These are phyloP conservation scores for Neofusicoccum umdonicola DNA, from an alignment of 2,329 filamentous ascomycete genomes.

Conservation along the genomic window DNA sequence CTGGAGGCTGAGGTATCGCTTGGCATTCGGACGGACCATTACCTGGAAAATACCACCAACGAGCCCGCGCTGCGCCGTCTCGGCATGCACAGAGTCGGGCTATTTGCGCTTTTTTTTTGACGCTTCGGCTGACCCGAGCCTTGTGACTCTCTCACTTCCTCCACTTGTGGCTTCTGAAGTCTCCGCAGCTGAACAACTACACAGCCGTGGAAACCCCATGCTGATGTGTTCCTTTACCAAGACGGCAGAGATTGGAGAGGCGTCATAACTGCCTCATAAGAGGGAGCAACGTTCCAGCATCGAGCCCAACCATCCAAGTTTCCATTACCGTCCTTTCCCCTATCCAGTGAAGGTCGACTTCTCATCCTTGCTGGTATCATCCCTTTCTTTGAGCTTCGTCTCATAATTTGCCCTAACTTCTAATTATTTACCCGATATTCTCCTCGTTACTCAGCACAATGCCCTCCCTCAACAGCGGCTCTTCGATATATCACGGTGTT, in stretches of 20 bases:
- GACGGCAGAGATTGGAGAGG: neutral
- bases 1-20: neutral
- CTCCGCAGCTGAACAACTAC: neutral
- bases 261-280: neutral
- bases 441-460: conserved; percentile 20
- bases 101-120: neutral
- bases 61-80: neutral
- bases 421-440: neutral
- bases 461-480: conserved; percentile 30
- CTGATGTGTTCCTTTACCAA: neutral
- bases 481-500: conserved; percentile 29
- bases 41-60: neutral
- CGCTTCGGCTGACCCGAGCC: neutral
- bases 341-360: neutral
- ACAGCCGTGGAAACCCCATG: neutral
- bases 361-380: neutral
- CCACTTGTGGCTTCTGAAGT: neutral
- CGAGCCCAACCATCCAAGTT: neutral
- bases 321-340: neutral
- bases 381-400: neutral
- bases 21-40: neutral
- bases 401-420: neutral
- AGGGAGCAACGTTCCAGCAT: neutral
- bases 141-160: neutral
- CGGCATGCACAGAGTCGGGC: neutral